Evolutionary conservation across 805 yeast genomes (phyloP), one percentile per base, ranked within the genome.

Genomic region (Sugiyamaella qingdaonensis): DNA sequence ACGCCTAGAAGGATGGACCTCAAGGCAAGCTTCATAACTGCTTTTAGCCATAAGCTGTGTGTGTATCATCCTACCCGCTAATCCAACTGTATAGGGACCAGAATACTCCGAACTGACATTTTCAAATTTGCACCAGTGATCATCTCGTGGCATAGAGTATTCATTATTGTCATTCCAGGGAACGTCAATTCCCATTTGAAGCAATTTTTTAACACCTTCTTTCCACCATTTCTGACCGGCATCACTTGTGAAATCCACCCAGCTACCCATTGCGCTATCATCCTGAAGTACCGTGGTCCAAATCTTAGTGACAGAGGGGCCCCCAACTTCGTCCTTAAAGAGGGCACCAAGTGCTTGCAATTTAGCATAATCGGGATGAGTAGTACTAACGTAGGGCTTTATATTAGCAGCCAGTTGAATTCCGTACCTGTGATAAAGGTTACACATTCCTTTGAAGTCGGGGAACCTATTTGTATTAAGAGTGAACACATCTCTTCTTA

Each of bases 131-230:
- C 51, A 24, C 51, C 44, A 8, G 37, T 14, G 10, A 36, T 21
- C 31, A 19, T 46, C 50, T n/a, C 33, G 33, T 11, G 33, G n/a
- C 27, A 46, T 10, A 16, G 42, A 31, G 16, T 31, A 46, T 19
- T 46, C 50, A 32, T 46, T 46, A 19, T 46, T 46, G 21, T 46
- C 50, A 32, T 46, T 46, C 50, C 50, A 46, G 9, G 33, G 31
- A 7, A 14, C 18, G 34, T 46, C 50, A 16, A 46, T 13, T 10
- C 50, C 50, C 43, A 46, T 32, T 8, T 8, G 5, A n/a, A 36
- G 42, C 9, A 36, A n/a, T 9, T 9, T 8, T 36, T 36, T 36
- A 9, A 36, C 42, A 10, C 42, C 14, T 9, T 46, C 50, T 18
- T 14, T 46, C 50, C 50, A 46, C 50, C 50, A 46, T 14, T 31